phyloP scores from a whole-genome alignment of 257 asterid species.

The Solanum raphanifolium region DNA sequence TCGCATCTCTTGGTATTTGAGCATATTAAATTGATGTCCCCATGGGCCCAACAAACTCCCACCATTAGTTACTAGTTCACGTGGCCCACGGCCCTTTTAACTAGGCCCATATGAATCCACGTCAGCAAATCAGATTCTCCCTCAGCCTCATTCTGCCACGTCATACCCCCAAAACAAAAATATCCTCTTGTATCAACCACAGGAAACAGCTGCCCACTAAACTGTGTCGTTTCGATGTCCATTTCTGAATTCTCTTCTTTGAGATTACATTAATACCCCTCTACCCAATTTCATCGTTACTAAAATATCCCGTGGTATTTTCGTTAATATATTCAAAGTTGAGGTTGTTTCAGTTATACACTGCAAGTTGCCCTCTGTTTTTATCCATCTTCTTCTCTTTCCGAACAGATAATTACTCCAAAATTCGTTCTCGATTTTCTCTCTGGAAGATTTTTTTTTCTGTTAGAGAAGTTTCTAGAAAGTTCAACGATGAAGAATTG shows the following conservation, averaged over 20 bases:
- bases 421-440: not conserved
- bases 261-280: not conserved
- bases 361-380: not conserved
- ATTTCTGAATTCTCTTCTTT: too few species aligned
- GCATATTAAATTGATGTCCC: not conserved
- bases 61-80: not conserved
- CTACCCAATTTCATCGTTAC: not conserved
- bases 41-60: not conserved
- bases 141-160: not conserved
- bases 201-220: not conserved
- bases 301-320: not conserved
- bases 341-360: not conserved
- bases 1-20: accelerated
- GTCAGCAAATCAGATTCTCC: not conserved
- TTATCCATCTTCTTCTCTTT: not conserved
- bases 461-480: not conserved
- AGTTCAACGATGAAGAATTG: conserved; percentile 22
- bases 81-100: not conserved
- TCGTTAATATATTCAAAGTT: not conserved
- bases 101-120: not conserved
- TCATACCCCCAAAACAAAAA: not conserved
- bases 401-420: not conserved
- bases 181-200: not conserved
- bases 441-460: not conserved
- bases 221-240: not conserved